phyloP scores from a whole-genome alignment of 768 basidiomycete species.

The Tylopilus cervinicoccineus region DNA sequence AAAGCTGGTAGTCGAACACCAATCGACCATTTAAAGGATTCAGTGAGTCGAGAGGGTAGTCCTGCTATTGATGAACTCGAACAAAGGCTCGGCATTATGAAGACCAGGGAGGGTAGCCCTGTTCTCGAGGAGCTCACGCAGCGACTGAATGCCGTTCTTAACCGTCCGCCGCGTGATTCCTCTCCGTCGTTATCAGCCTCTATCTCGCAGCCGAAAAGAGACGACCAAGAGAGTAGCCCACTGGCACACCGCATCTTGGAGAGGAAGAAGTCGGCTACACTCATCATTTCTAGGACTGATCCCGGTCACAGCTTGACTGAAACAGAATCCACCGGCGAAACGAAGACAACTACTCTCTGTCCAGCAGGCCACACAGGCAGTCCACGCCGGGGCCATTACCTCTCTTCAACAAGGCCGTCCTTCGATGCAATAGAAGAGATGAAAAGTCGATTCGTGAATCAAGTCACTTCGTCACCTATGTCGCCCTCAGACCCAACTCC shows the following conservation, averaged over 20 bases:
- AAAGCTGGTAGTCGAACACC: slow-evolving; percentile 37
- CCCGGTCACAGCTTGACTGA: slow-evolving; percentile 1
- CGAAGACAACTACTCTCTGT: slow-evolving; percentile 9
- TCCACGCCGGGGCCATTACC: slow-evolving; percentile 11
- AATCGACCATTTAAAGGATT: slow-evolving; percentile 42
- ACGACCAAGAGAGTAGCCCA: slow-evolving; percentile 26
- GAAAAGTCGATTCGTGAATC: slow-evolving; percentile 52
- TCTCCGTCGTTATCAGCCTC: slow-evolving; percentile 25
- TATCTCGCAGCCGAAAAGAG: slow-evolving; percentile 13
- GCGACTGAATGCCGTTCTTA: slow-evolving; percentile 39
- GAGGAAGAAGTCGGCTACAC: slow-evolving; percentile 16
- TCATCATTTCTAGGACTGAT: slow-evolving; percentile 7
- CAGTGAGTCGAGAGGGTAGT: slow-evolving; percentile 47
- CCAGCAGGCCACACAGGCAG: slow-evolving; percentile 7
- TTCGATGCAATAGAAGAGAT: slow-evolving; percentile 57
- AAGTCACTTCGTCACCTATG: slow-evolving; percentile 24
- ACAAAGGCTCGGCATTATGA: slow-evolving; percentile 53
- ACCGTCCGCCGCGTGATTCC: slow-evolving; percentile 31
- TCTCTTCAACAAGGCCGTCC: slow-evolving; percentile 29
- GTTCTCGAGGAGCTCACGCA: slow-evolving; percentile 48
- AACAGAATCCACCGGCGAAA: slow-evolving; percentile 8
- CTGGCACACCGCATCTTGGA: slow-evolving; percentile 23
- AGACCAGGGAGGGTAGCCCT: slow-evolving; percentile 52
- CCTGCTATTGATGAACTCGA: slow-evolving; percentile 65
- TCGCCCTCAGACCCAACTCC: slow-evolving; percentile 15